phyloP scores from a whole-genome alignment of 208 protist species.

The Acanthamoeba divionensis region DNA sequence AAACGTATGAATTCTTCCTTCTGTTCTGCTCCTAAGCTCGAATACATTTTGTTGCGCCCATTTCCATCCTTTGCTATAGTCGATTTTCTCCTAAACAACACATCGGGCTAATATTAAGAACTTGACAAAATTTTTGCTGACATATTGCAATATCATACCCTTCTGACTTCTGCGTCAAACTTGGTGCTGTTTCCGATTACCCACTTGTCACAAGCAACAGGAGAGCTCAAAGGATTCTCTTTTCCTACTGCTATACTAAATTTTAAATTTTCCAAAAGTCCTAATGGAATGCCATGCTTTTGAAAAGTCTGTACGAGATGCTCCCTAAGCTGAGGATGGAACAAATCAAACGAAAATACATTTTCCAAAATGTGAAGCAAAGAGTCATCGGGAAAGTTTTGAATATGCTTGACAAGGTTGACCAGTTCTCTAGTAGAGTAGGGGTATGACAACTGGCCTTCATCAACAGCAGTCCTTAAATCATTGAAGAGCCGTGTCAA shows the following conservation, averaged over 20 bases:
- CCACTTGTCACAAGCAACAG: conserved; percentile 18
- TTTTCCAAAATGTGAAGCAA: conserved; percentile 58
- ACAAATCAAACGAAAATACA: conserved; percentile 60
- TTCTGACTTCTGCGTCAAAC: not conserved
- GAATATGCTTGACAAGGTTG: conserved; percentile 89
- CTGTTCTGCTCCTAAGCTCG: not conserved
- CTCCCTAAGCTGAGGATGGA: conserved; percentile 45
- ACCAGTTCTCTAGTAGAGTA: conserved; percentile 86
- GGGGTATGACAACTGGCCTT: conserved; percentile 83
- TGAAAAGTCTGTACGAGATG: conserved; percentile 54
- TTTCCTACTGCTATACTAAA: not conserved
- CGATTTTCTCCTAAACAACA: not conserved
- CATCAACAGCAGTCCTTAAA: not conserved
- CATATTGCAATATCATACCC: not conserved
- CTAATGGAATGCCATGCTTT: conserved; percentile 37
- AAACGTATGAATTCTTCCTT: conserved; percentile 48
- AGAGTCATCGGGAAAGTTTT: conserved; percentile 84
- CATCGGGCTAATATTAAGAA: not conserved
- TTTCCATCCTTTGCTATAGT: conserved; percentile 8
- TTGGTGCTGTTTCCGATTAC: not conserved
- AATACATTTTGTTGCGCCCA: not conserved
- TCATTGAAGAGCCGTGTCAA: conserved; percentile 30
- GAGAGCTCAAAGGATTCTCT: not conserved
- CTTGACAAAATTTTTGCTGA: not conserved
- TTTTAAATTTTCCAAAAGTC: not conserved